Percentiles rank a stretch among this genome's conserved stretches.
Conservation (phyloP, 371 early-diverging fungal genomes). For the Basidiobolus heterosporus region DNA sequence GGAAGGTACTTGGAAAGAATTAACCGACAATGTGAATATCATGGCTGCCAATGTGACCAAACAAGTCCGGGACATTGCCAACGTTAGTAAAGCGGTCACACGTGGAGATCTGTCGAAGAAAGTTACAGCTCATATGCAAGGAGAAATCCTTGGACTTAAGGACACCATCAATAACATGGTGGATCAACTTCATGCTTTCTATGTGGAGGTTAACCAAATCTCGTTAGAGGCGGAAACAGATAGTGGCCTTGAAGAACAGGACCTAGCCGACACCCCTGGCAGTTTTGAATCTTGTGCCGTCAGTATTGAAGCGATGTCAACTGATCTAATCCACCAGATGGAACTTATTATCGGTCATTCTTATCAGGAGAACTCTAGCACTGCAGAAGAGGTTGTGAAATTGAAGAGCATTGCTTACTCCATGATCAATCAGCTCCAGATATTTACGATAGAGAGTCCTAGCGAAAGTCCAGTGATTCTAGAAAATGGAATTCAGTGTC, state of each 20-base stretch:
- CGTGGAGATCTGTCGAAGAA: constrained; percentile 26
- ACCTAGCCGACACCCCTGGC: constrained; percentile 26
- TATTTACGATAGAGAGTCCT: constrained; percentile 32
- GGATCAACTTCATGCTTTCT: constrained; percentile 27
- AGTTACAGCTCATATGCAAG: constrained; percentile 26
- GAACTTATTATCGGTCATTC: constrained; percentile 52
- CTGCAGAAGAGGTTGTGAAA: constrained; percentile 25
- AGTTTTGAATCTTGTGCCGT: constrained; percentile 31
- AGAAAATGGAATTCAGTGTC: constrained; percentile 35
- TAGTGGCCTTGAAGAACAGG: constrained; percentile 29
- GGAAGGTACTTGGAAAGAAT: constrained; percentile 36
- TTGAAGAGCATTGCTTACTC: constrained; percentile 21
- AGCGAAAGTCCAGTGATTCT: too few relatives aligned
- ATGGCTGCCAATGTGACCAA: constrained; percentile 22
- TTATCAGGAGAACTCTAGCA: constrained; percentile 37
- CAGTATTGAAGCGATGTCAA: constrained; percentile 25
- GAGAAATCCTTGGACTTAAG: constrained; percentile 28
- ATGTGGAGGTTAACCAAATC: constrained; percentile 26
- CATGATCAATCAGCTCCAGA: constrained; percentile 22
- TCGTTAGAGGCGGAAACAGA: constrained; percentile 31
- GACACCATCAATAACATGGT: constrained; percentile 42
- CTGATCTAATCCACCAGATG: constrained; percentile 24
- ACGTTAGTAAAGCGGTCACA: constrained; percentile 28
- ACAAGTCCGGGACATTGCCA: constrained; percentile 16
- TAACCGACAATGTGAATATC: constrained; percentile 40